Base-by-base conservation (phyloP, 164 flowering plant genomes). In the Stephania japonica region DNA sequence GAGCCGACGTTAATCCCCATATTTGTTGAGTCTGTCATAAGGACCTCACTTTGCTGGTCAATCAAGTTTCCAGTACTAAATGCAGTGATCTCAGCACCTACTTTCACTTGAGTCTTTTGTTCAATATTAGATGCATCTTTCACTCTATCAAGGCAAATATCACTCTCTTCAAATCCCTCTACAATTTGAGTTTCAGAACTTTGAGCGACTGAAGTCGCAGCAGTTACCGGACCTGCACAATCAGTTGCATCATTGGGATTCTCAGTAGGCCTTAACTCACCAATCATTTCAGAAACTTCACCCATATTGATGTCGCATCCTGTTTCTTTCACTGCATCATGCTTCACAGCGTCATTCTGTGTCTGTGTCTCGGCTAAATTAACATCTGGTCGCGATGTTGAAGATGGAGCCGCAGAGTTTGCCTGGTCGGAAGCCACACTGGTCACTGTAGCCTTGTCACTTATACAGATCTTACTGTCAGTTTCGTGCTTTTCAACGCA, bases 31-130 rank as follows among this genome's bases (percentile, higher is more conserved):
- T 71, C 72, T 6, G 67, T 43, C 56, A 49, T 59, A 44, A 42
- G 65, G 38, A 16, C 42, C 64, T 72, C 81, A 66, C 75, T 44
- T 62, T 56, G 67, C 23, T 42, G 75, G 71, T 67, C 69, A 21
- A 59, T 42, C 18, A 72, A 38, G 21, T 71, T 75, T 42, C 43
- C 78, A 71, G 16, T 7, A 56, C 23, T 68, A 41, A 44, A 24
- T 18, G 41, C 50, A 14, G 42, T 62, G 19, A 42, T 53, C 68
- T 69, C 61, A 26, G 41, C 53, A 69, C 56, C 50, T 38, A 14
- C 62, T 32, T 70, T 59, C 12, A 68, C 56, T 47, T 41, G 63
- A 26, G 26, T 59, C 23, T 62, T 47, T 13, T 19, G 69, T 23
- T 67, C 42, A 11, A 67, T 32, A 12, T 41, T 42, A 38, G 44